Evolutionary conservation across 225 moss, liverwort and hornwort species (phyloP).

Genomic region (Straminergon stramineum): DNA sequence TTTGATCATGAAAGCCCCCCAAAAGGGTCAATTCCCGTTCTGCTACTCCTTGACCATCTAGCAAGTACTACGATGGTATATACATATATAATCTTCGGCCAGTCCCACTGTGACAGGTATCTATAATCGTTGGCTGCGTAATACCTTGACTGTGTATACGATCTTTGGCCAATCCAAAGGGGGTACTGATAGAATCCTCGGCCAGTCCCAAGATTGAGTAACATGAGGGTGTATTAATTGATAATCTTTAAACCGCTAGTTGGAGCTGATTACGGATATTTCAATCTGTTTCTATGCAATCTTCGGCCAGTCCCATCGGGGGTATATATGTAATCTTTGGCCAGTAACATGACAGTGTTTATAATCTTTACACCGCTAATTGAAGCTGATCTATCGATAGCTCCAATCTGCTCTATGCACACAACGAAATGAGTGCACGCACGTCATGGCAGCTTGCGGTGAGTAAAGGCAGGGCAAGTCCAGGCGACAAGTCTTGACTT

Average conservation of each 20-base stretch:
- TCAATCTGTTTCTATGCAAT: conserved; percentile 20
- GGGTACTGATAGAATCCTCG: background rate
- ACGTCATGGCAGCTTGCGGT: conserved; percentile 40
- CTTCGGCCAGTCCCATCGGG: background rate
- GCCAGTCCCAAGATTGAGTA: background rate
- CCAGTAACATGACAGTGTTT: background rate
- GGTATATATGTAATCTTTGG: background rate
- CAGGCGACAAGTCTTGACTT: background rate
- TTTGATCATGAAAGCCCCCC: background rate
- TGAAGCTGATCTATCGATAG: background rate
- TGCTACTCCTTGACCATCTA: background rate
- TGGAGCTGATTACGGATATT: background rate
- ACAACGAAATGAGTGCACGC: background rate
- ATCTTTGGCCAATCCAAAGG: background rate
- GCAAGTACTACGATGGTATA: background rate
- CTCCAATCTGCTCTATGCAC: conserved; percentile 33
- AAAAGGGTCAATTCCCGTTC: background rate
- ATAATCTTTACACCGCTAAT: background rate
- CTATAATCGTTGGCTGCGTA: background rate
- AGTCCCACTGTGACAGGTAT: background rate
- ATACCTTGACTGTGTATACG: background rate
- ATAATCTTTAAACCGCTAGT: background rate
- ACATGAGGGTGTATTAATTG: background rate
- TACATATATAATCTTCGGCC: background rate
- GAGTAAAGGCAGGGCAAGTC: background rate